Conservation (phyloP, 2,329 filamentous ascomycete genomes). For the Penicillium frequentans region DNA sequence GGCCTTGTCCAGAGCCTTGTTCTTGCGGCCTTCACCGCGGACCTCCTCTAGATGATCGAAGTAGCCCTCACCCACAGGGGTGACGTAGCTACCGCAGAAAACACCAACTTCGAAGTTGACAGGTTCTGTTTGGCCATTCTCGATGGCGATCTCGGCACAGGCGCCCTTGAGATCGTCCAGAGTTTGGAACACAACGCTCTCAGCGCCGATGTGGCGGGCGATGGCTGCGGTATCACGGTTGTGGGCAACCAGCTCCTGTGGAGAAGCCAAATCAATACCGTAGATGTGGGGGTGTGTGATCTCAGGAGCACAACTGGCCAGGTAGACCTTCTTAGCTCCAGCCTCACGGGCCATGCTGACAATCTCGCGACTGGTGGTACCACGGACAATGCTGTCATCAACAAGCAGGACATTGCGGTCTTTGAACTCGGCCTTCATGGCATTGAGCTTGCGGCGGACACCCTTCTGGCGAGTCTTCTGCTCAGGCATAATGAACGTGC, state of each 20-base stretch:
- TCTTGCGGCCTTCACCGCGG: slow-evolving; percentile 68
- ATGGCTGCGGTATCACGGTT: slow-evolving; percentile 63
- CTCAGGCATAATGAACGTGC: slow-evolving; percentile 84
- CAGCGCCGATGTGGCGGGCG: slow-evolving; percentile 68
- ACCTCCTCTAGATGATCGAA: slow-evolving; percentile 76
- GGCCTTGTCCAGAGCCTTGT: slow-evolving; percentile 65
- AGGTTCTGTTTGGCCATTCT: slow-evolving; percentile 54
- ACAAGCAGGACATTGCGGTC: slow-evolving; percentile 79
- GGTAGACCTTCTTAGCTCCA: slow-evolving; percentile 77
- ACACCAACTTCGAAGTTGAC: slow-evolving; percentile 84
- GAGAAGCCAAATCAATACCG: slow-evolving; percentile 73
- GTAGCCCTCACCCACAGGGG: slow-evolving; percentile 74
- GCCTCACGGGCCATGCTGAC: slow-evolving; percentile 82
- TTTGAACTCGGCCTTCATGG: slow-evolving; percentile 82
- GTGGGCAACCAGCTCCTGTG: slow-evolving; percentile 69
- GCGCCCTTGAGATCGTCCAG: slow-evolving; percentile 77
- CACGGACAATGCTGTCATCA: slow-evolving; percentile 87
- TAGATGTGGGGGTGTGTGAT: slow-evolving; percentile 89
- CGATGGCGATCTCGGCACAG: slow-evolving; percentile 67
- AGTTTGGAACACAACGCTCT: slow-evolving; percentile 74
- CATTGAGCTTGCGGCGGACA: slow-evolving; percentile 84
- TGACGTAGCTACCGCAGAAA: slow-evolving; percentile 85
- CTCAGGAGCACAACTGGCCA: slow-evolving; percentile 78
- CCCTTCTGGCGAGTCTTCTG: slow-evolving; percentile 80
- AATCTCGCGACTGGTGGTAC: slow-evolving; percentile 77